Evolutionary conservation across 78 protist species (phyloP), one percentile per base, ranked within the genome.

Genomic region (Dictyostelium brefeldianum): DNA sequence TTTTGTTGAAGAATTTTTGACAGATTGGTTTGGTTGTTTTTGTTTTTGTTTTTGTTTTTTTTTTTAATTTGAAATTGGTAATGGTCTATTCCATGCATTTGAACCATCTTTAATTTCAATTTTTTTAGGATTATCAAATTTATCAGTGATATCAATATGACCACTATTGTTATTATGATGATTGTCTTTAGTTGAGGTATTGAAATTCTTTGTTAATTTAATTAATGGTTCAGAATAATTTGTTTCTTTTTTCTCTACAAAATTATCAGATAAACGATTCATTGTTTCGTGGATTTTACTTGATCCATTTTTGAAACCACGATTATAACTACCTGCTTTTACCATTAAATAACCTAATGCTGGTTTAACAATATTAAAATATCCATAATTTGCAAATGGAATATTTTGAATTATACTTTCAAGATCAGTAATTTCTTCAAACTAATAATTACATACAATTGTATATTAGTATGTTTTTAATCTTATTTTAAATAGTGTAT

Each of bases 371-470:
- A 87, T 15, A 53, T 64, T 74, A 31, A 87, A 87, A 22, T 87
- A 87, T 4, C 59, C 70, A 64, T 65, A 87, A n/a, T 77, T 87
- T 2, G 69, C 22, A 3, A 87, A 29, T 62, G 93, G 93, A 50
- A 87, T 74, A 87, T 87, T 87, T 50, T 65, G 69, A 31, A 87
- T 46, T 31, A 87, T 20, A 64, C 93, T 87, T 36, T 87, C 93
- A 2, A 77, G 17, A 65, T 56, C 74, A 0, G 69, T 31, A 31
- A 71, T 59, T 31, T 74, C 83, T 87, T 87, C 93, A 87, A 87
- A 87, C 93, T 53, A 53, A 53, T 53, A 53, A 53, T 53, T 12
- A 53, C 11, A 53, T n/a, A n/a, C n/a, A n/a, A n/a, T n/a, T n/a
- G n/a, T n/a, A n/a, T n/a, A n/a, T n/a, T n/a, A n/a, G n/a, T n/a